Evolutionary conservation across 306 rosid genomes (phyloP).

Genomic region (Psophocarpus tetragonolobus): DNA sequence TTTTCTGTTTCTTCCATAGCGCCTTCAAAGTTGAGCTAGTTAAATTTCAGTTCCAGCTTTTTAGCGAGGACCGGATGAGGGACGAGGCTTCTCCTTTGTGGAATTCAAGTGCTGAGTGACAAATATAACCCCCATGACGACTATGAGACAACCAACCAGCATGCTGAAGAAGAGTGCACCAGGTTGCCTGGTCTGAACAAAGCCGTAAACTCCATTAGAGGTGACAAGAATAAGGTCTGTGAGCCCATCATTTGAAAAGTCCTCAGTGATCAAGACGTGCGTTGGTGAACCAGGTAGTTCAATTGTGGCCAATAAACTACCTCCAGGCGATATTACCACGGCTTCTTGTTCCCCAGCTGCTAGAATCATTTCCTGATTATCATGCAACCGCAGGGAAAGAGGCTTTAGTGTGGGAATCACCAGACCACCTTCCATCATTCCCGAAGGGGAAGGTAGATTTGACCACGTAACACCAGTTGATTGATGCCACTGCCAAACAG

Average conservation of each 20-base stretch:
- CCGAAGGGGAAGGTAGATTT: constrained; percentile 93
- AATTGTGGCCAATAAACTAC: constrained; percentile 63
- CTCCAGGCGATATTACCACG: constrained; percentile 81
- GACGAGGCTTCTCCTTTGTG: constrained; percentile 82
- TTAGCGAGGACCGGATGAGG: constrained; percentile 59
- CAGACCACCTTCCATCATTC: constrained; percentile 83
- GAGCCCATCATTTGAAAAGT: constrained; percentile 96
- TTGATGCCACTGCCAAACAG: constrained; percentile 94
- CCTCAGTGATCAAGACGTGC: constrained; percentile 74
- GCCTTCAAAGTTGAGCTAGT: constrained; percentile 19
- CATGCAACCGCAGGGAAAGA: constrained; percentile 61
- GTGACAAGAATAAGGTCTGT: constrained; percentile 87
- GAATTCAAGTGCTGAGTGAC: constrained; percentile 93
- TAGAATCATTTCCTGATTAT: constrained; percentile 73
- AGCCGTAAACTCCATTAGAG: constrained; percentile 82
- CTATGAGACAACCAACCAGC: constrained; percentile 88
- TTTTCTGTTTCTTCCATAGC: constrained; percentile 11
- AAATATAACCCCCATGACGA: constrained; percentile 88
- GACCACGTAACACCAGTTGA: constrained; percentile 92
- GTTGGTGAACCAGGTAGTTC: constrained; percentile 92
- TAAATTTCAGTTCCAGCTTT: constrained; percentile 15
- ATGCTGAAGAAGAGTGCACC: constrained; percentile 98
- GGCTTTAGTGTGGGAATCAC: constrained; percentile 91
- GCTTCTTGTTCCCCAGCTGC: constrained; percentile 99
- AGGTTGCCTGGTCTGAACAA: constrained; percentile 95